These are phyloP conservation scores for Lepraria neglecta DNA, from an alignment of 495 filamentous ascomycete genomes.

Conservation along the genomic window DNA sequence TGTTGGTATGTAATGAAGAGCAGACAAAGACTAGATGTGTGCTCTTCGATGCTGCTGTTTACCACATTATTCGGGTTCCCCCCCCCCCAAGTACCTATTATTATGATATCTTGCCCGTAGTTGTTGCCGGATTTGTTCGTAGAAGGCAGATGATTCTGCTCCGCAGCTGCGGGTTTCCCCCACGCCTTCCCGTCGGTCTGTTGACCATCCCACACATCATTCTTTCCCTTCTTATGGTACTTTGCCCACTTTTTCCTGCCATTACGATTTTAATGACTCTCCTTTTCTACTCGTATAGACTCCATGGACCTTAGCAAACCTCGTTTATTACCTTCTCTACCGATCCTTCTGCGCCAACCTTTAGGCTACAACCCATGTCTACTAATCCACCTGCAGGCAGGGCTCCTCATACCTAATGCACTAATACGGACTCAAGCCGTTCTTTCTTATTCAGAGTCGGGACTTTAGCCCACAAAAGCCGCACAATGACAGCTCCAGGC, in stretches of 20 bases:
- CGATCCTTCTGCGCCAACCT: background rate
- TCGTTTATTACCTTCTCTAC: background rate
- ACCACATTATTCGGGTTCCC: no score
- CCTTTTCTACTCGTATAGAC: constrained; percentile 7
- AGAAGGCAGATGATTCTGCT: background rate
- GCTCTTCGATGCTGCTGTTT: no score
- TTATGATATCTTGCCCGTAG: background rate
- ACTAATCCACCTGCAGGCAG: constrained; percentile 19
- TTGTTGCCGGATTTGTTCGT: constrained; percentile 9
- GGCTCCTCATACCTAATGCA: constrained; percentile 1
- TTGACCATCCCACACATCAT: constrained; percentile 6
- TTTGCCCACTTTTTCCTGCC: background rate
- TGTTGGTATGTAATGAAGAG: no score
- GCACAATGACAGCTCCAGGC: constrained; percentile 24
- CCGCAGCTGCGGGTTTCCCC: background rate
- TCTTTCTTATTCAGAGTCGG: background rate
- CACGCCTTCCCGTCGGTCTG: background rate
- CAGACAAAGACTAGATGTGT: no score
- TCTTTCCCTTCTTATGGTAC: background rate
- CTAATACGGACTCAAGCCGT: background rate
- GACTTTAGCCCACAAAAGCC: background rate
- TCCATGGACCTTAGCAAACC: background rate
- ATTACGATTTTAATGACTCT: constrained; percentile 9
- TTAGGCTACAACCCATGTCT: background rate
- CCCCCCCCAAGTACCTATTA: no score